Base-by-base conservation (phyloP, 768 basidiomycete species). In the Trametes elegans region DNA sequence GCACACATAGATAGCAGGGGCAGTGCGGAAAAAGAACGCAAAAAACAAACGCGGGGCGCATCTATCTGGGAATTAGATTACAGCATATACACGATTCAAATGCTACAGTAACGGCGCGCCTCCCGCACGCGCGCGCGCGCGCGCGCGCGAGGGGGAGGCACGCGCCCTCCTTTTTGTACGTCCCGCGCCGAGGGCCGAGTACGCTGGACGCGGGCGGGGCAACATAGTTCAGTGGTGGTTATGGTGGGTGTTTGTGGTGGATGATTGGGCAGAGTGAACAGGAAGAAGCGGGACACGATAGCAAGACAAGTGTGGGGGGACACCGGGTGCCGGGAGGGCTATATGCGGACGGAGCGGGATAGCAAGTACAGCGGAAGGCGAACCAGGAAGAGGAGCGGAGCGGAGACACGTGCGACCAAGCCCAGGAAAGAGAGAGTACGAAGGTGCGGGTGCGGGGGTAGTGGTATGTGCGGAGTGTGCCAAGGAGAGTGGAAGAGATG, bases 41-140 rank as follows among this genome's bases (percentile, higher is more conserved):
- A 3, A 26, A 7, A 23, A 18, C 3, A 39, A 26, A n/a, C 27
- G n/a, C n/a, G 23, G 23, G 10, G 34, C 57, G 34, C 48, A 50
- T 58, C 57, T 58, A 58, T 58, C n/a, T n/a, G 31, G 26, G 13
- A 40, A 58, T 58, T 58, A 58, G 34, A 53, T 42, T 52, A 58
- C 57, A 58, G 40, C 45, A 58, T 58, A 58, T 58, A 53, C 48
- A 58, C 36, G 24, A 48, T 36, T 48, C n/a, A n/a, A n/a, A n/a
- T n/a, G 48, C 51, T 58, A 58, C 52, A 58, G 42, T 53, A 58
- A n/a, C n/a, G n/a, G n/a, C n/a, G n/a, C n/a, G n/a, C n/a, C n/a
- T n/a, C n/a, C n/a, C n/a, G n/a, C n/a, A n/a, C n/a, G n/a, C n/a
- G n/a, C n/a, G n/a, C n/a, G n/a, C n/a, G n/a, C n/a, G n/a, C n/a